Base-by-base conservation (phyloP, 176 grass and related monocot genomes). In the Phragmites australis region DNA sequence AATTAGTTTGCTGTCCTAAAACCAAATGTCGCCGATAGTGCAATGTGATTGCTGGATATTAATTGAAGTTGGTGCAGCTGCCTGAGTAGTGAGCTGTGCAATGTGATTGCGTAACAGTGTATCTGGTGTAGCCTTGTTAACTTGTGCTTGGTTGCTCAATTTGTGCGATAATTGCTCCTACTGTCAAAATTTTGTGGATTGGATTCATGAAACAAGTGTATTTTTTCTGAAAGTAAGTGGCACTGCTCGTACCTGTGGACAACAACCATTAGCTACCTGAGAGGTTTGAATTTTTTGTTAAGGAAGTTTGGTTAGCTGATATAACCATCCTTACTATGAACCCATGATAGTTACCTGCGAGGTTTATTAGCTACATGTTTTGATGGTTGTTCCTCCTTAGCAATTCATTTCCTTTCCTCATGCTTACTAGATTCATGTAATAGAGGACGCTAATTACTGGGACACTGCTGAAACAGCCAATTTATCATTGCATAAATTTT, bases 31-130 rank as follows among this genome's bases (percentile, higher is more conserved):
- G 60, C 72, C 62, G 11, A 23, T 54, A 23, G 49, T 23, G 31
- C 76, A 51, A 19, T 79, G n/a, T 40, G 31, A 79, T 79, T 52
- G 45, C 76, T 27, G 10, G 15, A 1, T 44, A 43, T 12, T 42
- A 29, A 54, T 64, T 46, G 71, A 75, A 46, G 59, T 23, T 66
- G 7, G 55, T 67, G 21, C 70, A 64, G 64, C 54, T 64, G 49
- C 43, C 39, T 55, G 63, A 79, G 9, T 56, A 65, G 54, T 55
- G 46, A 70, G 1, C 45, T 81, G 14, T 40, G 76, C 34, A 75
- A 84, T 80, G 68, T 57, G 31, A 68, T 50, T 80, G 8, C 68
- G 66, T 56, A 43, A 34, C 44, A 15, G 42, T 73, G 18, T 51
- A 49, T 53, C n/a, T 32, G 39, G 9, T 65, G 10, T 50, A 27